Evolutionary conservation across 805 yeast genomes (phyloP).

Genomic region (Candida cerambycidarum): DNA sequence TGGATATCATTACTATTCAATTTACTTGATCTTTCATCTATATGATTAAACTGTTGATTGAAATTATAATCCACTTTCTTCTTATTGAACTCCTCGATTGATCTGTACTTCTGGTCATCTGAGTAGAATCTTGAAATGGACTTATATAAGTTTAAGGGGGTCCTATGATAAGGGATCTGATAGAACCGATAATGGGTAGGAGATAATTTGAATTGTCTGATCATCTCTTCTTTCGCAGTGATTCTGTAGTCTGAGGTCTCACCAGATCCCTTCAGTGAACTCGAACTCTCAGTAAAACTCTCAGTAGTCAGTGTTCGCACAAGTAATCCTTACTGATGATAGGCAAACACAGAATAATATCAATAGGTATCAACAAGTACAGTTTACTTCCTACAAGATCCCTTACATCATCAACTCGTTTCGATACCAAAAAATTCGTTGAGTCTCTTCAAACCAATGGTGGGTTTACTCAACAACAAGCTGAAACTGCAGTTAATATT

Average conservation of each 20-base stretch:
- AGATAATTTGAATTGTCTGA: not conserved
- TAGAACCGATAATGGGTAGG: not conserved
- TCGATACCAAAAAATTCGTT: slow-evolving; percentile 77
- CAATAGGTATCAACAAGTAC: not conserved
- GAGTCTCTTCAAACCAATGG: slow-evolving; percentile 67
- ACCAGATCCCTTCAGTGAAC: not conserved
- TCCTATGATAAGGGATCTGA: not conserved
- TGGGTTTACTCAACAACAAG: slow-evolving; percentile 67
- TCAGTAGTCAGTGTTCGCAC: not conserved
- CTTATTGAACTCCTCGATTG: slow-evolving; percentile 40
- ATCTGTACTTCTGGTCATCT: slow-evolving; percentile 12
- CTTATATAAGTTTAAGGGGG: not conserved
- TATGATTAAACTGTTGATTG: slow-evolving; percentile 2
- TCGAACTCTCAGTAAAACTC: not conserved
- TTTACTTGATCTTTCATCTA: not conserved
- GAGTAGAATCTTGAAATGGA: not conserved
- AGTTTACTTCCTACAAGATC: not conserved
- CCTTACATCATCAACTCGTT: slow-evolving; percentile 41
- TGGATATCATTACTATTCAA: slow-evolving; percentile 8
- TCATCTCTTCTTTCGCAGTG: not conserved
- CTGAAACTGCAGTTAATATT: slow-evolving; percentile 74
- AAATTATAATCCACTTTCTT: slow-evolving; percentile 20
- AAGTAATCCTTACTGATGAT: not conserved
- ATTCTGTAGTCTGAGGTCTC: too few species aligned
- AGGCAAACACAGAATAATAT: not conserved